A percentile compares a stretch with the other conserved stretches of the same genome.
Conservation (phyloP, 1,139 yeast genomes). For the Candida tetrigidarum region DNA sequence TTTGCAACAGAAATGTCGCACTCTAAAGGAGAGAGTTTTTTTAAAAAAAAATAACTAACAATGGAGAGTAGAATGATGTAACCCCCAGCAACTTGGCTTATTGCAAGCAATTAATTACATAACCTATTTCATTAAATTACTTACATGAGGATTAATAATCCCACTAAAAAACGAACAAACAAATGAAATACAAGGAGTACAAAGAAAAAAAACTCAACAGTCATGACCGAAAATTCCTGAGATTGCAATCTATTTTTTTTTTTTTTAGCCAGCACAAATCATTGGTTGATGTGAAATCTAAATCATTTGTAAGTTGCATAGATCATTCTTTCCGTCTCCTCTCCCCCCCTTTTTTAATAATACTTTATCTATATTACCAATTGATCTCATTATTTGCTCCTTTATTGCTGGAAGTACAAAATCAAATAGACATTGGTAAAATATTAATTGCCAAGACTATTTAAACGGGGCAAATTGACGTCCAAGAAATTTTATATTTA, state of each 20-base stretch:
- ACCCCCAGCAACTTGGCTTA: slow-evolving; percentile 1
- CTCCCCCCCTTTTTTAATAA: not conserved
- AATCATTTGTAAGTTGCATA: not conserved
- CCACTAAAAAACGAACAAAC: not conserved
- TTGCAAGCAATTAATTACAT: slow-evolving; percentile 5
- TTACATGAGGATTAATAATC: slow-evolving; percentile 2
- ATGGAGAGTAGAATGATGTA: slow-evolving; percentile 1
- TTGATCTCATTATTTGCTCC: too few relatives aligned
- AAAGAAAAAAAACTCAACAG: not conserved
- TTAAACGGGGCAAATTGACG: slow-evolving; percentile 4
- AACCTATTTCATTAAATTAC: slow-evolving; percentile 4
- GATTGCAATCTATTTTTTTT: too few relatives aligned
- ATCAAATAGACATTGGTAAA: not conserved
- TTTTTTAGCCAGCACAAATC: slow-evolving; percentile 8
- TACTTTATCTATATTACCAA: too few relatives aligned
- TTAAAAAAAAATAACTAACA: not conserved
- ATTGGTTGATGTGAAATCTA: too few relatives aligned
- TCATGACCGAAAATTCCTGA: slow-evolving; percentile 2
- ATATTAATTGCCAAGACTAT: slow-evolving; percentile 1
- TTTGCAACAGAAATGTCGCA: slow-evolving; percentile 4
- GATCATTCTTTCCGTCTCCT: not conserved
- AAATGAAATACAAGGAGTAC: not conserved
- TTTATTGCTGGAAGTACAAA: too few relatives aligned
- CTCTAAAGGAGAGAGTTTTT: not conserved
- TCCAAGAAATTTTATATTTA: not conserved